These are phyloP conservation scores for Cutaneotrichosporon spelunceum DNA, from an alignment of 1,284 basidiomycete genomes.

Conservation along the genomic window DNA sequence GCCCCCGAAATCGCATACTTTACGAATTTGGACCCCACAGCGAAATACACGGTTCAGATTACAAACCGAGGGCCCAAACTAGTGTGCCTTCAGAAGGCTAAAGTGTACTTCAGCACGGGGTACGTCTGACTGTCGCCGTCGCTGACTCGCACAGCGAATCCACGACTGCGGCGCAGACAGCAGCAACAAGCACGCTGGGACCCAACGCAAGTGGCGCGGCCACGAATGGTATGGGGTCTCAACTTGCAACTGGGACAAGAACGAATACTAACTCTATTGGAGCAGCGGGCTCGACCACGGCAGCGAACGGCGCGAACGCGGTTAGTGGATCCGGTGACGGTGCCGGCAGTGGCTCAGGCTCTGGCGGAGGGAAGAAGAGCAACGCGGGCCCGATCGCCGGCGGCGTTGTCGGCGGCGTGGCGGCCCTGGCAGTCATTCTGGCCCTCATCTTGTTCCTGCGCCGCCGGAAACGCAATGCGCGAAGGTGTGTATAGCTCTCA, in stretches of 20 bases:
- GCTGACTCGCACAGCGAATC: not conserved
- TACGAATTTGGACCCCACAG: not conserved
- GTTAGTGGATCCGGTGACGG: not conserved
- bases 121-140: not conserved
- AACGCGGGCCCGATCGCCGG: not conserved
- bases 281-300: not conserved
- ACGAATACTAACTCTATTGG: conserved; percentile 1
- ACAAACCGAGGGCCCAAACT: not conserved
- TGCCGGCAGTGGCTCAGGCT: not conserved
- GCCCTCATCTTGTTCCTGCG: not conserved
- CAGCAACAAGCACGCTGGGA: not conserved
- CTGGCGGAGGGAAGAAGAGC: not conserved
- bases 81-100: not conserved
- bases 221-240: not conserved
- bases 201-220: not conserved
- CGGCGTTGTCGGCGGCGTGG: not conserved
- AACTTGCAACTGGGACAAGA: not conserved
- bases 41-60: not conserved
- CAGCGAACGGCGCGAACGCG: not conserved
- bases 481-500: not conserved
- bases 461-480: not conserved
- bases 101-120: not conserved
- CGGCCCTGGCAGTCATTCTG: not conserved
- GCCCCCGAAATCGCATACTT: not conserved
- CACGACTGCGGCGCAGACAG: not conserved